Evolutionary conservation across 2,329 filamentous ascomycete species (phyloP).

Genomic region (Diaporthe helianthi): DNA sequence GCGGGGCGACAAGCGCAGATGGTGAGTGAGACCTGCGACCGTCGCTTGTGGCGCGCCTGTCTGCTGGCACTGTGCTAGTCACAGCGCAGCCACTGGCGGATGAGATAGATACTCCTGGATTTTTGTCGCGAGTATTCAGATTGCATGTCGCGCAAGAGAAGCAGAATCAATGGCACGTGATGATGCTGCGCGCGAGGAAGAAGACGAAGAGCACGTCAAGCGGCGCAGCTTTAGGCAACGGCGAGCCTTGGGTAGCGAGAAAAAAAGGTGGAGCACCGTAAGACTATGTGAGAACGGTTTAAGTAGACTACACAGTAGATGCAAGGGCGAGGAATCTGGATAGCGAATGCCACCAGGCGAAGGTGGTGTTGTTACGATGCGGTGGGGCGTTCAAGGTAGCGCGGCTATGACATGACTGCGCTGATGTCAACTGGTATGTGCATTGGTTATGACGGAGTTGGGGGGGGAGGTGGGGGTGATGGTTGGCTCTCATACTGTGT

Average conservation of each 20-base stretch:
- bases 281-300: not conserved
- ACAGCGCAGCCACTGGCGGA: not conserved
- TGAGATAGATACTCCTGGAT: too few relatives aligned
- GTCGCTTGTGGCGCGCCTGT: slow-evolving; percentile 2
- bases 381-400: not conserved
- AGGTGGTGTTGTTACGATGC: too few relatives aligned
- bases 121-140: not conserved
- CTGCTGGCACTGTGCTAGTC: not conserved
- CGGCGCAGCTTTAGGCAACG: not conserved
- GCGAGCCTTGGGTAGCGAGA: too few relatives aligned
- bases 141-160: not conserved
- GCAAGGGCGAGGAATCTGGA: not conserved
- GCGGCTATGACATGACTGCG: not conserved
- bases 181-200: not conserved
- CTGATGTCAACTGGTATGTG: not conserved
- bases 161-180: not conserved
- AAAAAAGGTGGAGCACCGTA: too few relatives aligned
- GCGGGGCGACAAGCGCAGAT: not conserved
- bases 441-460: slow-evolving; percentile 19
- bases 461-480: slow-evolving; percentile 12
- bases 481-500: too few relatives aligned
- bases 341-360: not conserved
- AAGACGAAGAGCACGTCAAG: not conserved
- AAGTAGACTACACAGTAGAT: too few relatives aligned
- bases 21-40: not conserved